phyloP scores from a whole-genome alignment of 2,329 filamentous ascomycete genomes.

The Niveomyces coronatus region DNA sequence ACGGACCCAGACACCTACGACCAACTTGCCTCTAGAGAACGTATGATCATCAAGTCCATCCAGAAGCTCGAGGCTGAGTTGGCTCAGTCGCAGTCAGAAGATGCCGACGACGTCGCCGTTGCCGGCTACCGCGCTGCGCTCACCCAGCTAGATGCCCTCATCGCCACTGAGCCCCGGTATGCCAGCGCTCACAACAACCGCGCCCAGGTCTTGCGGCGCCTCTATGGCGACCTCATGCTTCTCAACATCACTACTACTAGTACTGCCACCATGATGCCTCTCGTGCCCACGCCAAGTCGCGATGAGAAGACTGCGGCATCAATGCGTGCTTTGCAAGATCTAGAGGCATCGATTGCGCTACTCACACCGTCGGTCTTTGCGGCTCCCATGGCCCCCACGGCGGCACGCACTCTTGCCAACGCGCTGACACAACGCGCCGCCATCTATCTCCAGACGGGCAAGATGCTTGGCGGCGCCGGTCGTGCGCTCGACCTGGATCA shows the following conservation, averaged over 20 bases:
- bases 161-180: slow-evolving; percentile 51
- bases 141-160: slow-evolving; percentile 41
- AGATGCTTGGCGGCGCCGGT: slow-evolving; percentile 24
- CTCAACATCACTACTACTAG: slow-evolving; percentile 27
- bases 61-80: slow-evolving; percentile 46
- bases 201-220: slow-evolving; percentile 53
- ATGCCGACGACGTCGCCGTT: slow-evolving; percentile 26
- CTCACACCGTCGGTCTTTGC: slow-evolving; percentile 42
- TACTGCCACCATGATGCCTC: slow-evolving; percentile 27
- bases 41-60: slow-evolving; percentile 41
- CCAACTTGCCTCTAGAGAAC: slow-evolving; percentile 38
- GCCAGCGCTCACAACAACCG: slow-evolving; percentile 67
- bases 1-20: slow-evolving; percentile 41
- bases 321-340: slow-evolving; percentile 37
- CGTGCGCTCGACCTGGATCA: slow-evolving; percentile 29
- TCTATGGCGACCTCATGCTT: slow-evolving; percentile 52
- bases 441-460: slow-evolving; percentile 50
- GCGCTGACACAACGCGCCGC: slow-evolving; percentile 64
- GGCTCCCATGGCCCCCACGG: slow-evolving; percentile 49
- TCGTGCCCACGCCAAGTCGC: slow-evolving; percentile 28
- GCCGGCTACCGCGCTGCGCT: slow-evolving; percentile 38
- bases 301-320: slow-evolving; percentile 30
- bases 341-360: slow-evolving; percentile 47
- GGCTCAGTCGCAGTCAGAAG: slow-evolving; percentile 28
- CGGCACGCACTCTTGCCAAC: slow-evolving; percentile 55